Conservation (phyloP, 352 stramenopile genomes). For the Globisporangium radiosum region DNA sequence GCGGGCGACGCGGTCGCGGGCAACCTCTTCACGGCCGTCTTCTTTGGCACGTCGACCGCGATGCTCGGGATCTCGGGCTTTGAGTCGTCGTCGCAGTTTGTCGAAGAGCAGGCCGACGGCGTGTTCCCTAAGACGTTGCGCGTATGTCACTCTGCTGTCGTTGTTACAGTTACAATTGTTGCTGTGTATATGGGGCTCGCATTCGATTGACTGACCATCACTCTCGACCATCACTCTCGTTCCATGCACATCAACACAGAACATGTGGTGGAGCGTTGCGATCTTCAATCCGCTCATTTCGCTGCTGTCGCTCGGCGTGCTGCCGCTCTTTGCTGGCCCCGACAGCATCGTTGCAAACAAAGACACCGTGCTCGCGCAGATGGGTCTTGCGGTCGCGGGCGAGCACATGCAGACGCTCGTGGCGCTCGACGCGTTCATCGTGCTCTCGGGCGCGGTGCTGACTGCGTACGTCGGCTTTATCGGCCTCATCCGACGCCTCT, state of each 20-base stretch:
- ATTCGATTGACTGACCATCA: constrained; percentile 5
- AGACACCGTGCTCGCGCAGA: constrained; percentile 88
- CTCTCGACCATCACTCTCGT: constrained; percentile 1
- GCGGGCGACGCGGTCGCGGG: constrained; percentile 69
- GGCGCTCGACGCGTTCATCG: constrained; percentile 91
- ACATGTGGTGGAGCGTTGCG: constrained; percentile 92
- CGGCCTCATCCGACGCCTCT: constrained; percentile 88
- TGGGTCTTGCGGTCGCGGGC: constrained; percentile 79
- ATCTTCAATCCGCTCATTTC: constrained; percentile 94
- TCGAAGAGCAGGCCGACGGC: constrained; percentile 92
- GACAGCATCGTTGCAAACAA: constrained; percentile 78
- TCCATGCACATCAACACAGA: constrained; percentile 26
- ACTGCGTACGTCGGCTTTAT: constrained; percentile 93
- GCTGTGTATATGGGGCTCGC: neutral
- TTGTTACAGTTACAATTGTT: neutral
- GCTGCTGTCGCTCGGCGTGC: constrained; percentile 84
- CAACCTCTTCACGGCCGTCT: constrained; percentile 82
- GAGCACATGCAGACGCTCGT: constrained; percentile 72
- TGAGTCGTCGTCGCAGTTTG: constrained; percentile 92
- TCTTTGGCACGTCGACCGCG: constrained; percentile 89
- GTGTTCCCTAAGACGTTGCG: constrained; percentile 93
- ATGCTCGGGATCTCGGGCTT: constrained; percentile 95
- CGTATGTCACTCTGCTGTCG: constrained; percentile 19
- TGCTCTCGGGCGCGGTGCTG: constrained; percentile 90
- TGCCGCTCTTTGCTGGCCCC: constrained; percentile 64